Conservation (phyloP, 441 rosid genomes). For the Kokia cookei region DNA sequence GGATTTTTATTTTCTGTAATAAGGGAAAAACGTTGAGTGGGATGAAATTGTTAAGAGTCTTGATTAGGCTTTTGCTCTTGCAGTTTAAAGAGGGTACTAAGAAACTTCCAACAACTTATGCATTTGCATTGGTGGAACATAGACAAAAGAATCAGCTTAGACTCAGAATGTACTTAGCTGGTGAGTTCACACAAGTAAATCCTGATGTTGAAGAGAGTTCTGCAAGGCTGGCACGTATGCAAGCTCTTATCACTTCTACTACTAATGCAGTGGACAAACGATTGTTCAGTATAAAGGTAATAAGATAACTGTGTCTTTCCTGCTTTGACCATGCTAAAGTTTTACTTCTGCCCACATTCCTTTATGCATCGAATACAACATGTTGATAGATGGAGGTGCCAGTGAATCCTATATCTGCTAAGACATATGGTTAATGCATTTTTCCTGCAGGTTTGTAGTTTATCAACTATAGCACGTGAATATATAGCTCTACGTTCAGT, state of each 20-base stretch:
- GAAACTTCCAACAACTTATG: constrained; percentile 63
- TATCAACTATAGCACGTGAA: constrained; percentile 91
- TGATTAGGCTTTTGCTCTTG: constrained; percentile 16
- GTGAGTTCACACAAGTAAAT: constrained; percentile 50
- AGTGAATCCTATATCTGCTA: neutral
- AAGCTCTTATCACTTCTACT: constrained; percentile 49
- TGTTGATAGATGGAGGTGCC: neutral
- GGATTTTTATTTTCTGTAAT: neutral
- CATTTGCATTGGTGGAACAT: constrained; percentile 90
- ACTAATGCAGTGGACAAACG: constrained; percentile 39
- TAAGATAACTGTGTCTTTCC: neutral
- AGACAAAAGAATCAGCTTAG: constrained; percentile 52
- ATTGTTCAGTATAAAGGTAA: constrained; percentile 68
- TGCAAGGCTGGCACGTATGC: constrained; percentile 59
- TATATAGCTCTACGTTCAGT: constrained; percentile 72
- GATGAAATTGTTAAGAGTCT: neutral
- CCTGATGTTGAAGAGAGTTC: constrained; percentile 37
- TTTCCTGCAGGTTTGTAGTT: constrained; percentile 63
- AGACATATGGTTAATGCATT: constrained; percentile 10
- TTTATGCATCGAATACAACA: neutral
- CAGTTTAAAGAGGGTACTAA: constrained; percentile 53
- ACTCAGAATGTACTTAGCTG: constrained; percentile 79
- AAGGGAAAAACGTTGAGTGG: neutral
- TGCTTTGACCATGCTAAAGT: neutral
- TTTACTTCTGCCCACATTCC: neutral